Base-by-base conservation (phyloP, 75 land plant species). In the Selaginella moellendorffii region DNA sequence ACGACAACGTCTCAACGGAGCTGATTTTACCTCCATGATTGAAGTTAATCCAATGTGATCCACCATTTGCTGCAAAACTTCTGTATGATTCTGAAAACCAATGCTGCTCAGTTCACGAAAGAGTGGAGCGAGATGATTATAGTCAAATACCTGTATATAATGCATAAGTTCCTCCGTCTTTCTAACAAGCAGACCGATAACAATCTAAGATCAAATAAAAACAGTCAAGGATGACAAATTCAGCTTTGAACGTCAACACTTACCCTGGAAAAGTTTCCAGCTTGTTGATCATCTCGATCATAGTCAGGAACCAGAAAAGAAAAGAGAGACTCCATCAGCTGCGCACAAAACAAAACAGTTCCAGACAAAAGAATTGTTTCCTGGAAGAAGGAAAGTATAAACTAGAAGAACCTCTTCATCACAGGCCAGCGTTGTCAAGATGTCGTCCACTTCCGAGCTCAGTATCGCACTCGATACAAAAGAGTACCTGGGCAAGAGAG, bases 401-500 rank as follows among this genome's bases (percentile, higher is more conserved):
- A 14, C 14, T 5, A 36, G 14, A 36, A 12, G 22, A 29, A 90
- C 99, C 88, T 86, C 88, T 66, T 86, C 97, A 75, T 90, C 92
- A 63, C 90, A 97, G 12, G 84, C 92, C 63, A 95, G 54, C 1
- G 99, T 83, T 68, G 80, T 95, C 27, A 90, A 79, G 21, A 95
- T 86, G 52, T 86, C 75, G 71, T 95, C 99, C 54, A 90, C 84
- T 58, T 90, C 99, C 76, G 96, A 95, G 9, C 88, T 84, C 66
- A 95, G 86, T 27, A 95, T 81, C 54, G 90, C 97, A 75, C 92
- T 90, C 14, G 99, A 82, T 71, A 95, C 73, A 68, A 84, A 95
- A 42, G 99, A 87, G 77, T 89, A 84, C 75, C 99, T 95, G 74
- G 53, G 56, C 0, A 27, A 36, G 14, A 36, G 10, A 36, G 46